Base-by-base conservation (phyloP, 768 basidiomycete species). In the Boletus pseudopeckii region DNA sequence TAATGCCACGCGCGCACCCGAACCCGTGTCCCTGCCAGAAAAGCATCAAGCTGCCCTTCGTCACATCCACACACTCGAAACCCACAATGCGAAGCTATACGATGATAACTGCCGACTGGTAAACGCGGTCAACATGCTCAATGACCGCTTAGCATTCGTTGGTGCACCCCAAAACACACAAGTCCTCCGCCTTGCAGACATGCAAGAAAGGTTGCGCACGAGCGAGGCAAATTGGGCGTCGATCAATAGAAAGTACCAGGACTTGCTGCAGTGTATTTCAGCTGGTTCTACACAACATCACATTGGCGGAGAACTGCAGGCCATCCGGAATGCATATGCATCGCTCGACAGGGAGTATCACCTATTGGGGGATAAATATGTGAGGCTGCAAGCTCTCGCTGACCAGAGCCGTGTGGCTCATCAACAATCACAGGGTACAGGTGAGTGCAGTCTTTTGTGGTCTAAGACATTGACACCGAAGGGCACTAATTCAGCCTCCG, bases 1-100 rank as follows among this genome's bases (percentile, higher is more conserved):
- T 20, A 24, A 43, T 17, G 79, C 76, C 64, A 74, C 74, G 13
- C 80, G 75, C 58, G 69, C 79, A 22, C 59, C 70, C 5, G 80
- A 80, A 55, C 71, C 70, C 56, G 74, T 78, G 18, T 70, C 73
- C 7, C 71, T 80, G 10, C 45, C 41, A 17, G 67, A 72, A 17
- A 57, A 34, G 7, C 43, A 60, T 48, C 58, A 63, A 22, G n/a
- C 32, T 14, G 38, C 56, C 53, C 49, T 71, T 5, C 71, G 69
- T 43, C 75, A 65, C 33, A 45, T 81, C 32, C 67, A 67, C 30
- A 45, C 58, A 1, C 54, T 72, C 17, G 55, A 72, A 52, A 3
- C 20, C 8, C 63, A 71, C 8, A 73, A 73, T 39, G 38, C 60
- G 48, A 72, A 65, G 51, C 53, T 78, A 37, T 76, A 67, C 49